Evolutionary conservation across 1,284 basidiomycete genomes (phyloP).

Genomic region (Leccinum fallax): DNA sequence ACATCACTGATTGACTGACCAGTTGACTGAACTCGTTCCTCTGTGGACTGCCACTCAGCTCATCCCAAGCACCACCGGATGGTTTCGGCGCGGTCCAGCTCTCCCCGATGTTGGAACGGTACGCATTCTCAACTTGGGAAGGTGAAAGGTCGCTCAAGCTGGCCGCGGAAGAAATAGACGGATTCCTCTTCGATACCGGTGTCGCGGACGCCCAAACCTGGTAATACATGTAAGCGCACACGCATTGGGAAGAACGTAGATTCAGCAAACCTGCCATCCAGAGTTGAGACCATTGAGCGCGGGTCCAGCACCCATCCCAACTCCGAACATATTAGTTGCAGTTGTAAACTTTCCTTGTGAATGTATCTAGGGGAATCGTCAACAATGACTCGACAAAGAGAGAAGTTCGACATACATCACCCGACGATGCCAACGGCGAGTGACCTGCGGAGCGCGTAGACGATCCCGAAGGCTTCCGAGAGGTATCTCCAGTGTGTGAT

Average conservation of each 20-base stretch:
- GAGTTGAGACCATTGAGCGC: constrained; percentile 57
- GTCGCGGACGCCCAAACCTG: constrained; percentile 64
- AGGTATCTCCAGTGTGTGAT: constrained; percentile 48
- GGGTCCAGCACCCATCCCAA: constrained; percentile 50
- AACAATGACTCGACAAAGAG: constrained; percentile 9
- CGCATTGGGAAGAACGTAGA: constrained; percentile 8
- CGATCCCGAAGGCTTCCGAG: constrained; percentile 68
- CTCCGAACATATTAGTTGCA: constrained; percentile 53
- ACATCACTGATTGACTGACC: constrained; percentile 35
- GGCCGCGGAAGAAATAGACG: constrained; percentile 61
- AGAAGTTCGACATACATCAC: constrained; percentile 43
- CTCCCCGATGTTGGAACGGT: constrained; percentile 51
- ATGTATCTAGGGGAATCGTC: constrained; percentile 33
- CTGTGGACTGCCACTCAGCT: constrained; percentile 48
- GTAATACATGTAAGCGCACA: constrained; percentile 10
- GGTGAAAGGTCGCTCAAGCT: constrained; percentile 54
- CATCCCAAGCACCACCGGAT: constrained; percentile 65
- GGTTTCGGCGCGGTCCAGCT: constrained; percentile 56
- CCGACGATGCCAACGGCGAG: constrained; percentile 60
- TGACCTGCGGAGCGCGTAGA: constrained; percentile 62
- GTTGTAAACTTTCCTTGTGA: constrained; percentile 48
- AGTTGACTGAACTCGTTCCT: constrained; percentile 52
- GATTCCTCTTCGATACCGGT: constrained; percentile 56
- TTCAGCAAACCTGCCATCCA: constrained; percentile 67
- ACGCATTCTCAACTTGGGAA: constrained; percentile 49